Evolutionary conservation across 768 basidiomycete genomes (phyloP), one percentile per base, ranked within the genome.

Genomic region (Grammothele lineata): DNA sequence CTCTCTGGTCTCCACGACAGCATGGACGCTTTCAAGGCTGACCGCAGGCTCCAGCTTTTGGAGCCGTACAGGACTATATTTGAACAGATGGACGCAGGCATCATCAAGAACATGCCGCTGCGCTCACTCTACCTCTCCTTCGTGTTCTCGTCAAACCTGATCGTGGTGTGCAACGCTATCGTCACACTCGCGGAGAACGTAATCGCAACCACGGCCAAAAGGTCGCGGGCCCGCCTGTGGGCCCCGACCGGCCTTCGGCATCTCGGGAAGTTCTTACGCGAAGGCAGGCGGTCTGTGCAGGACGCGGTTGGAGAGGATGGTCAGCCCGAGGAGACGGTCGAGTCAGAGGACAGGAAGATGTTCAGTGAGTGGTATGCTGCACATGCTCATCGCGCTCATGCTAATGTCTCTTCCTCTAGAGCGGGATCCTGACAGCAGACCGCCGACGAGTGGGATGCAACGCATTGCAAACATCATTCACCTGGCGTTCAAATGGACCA

Each of bases 81-180:
- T 41, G 64, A 67, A 15, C 54, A 56, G 19, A 41, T 46, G n/a
- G 45, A 54, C 24, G 48, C 24, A 48, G 64, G 33, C 14, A 22
- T 21, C 9, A 9, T 42, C 32, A 47, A 43, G 33, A 43, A 45
- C 36, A 40, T 63, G 10, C 70, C 71, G 8, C 59, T 69, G 32
- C 62, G 68, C 17, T 64, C 70, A n/a, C 67, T 83, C 10, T 75
- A 76, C 58, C 48, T 75, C 24, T 66, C 75, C 39, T 75, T 75
- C 58, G 74, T 77, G 21, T 77, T 78, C 51, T 68, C 70, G 15
- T 62, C 74, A 37, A 72, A 70, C 52, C 58, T 80, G 18, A 55
- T 73, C 17, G 56, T 63, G 34, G 69, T 70, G 33, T 62, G 65
- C 37, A 60, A 70, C 21, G 65, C 63, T 0, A 56, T 75, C 37